Evolutionary conservation across 1,284 basidiomycete species (phyloP).

Genomic region (Cerrena zonata): DNA sequence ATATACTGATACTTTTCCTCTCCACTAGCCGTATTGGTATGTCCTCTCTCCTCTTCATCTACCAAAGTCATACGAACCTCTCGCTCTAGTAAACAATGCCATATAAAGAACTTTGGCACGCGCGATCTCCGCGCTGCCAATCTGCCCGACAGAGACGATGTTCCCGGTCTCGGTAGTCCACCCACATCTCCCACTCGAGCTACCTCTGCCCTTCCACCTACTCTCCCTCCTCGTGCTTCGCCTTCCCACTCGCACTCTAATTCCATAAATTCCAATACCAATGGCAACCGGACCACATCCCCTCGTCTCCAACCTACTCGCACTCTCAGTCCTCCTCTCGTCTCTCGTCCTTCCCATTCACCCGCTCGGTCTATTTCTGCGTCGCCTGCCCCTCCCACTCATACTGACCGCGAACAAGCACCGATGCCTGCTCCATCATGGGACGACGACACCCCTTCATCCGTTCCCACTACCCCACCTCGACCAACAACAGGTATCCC

Average conservation of each 20-base stretch:
- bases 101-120: constrained; percentile 66
- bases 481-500: background rate
- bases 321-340: constrained; percentile 25
- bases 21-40: constrained; percentile 59
- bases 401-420: background rate
- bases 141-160: constrained; percentile 46
- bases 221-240: constrained; percentile 17
- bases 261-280: constrained; percentile 9
- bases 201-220: constrained; percentile 20
- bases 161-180: constrained; percentile 18
- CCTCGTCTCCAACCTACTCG: constrained; percentile 29
- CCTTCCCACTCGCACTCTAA: constrained; percentile 7
- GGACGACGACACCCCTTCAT: background rate
- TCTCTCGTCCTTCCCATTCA: too few species aligned
- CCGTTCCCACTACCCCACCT: background rate
- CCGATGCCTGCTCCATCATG: background rate
- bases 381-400: background rate
- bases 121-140: constrained; percentile 70
- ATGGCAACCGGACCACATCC: constrained; percentile 20
- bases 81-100: constrained; percentile 71
- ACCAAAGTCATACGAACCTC: background rate
- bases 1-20: background rate
- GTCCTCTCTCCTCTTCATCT: constrained; percentile 12
- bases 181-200: constrained; percentile 17
- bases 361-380: background rate